These are phyloP conservation scores for Chaetoceros muelleri DNA, from an alignment of 108 stramenopile genomes.

Conservation along the genomic window DNA sequence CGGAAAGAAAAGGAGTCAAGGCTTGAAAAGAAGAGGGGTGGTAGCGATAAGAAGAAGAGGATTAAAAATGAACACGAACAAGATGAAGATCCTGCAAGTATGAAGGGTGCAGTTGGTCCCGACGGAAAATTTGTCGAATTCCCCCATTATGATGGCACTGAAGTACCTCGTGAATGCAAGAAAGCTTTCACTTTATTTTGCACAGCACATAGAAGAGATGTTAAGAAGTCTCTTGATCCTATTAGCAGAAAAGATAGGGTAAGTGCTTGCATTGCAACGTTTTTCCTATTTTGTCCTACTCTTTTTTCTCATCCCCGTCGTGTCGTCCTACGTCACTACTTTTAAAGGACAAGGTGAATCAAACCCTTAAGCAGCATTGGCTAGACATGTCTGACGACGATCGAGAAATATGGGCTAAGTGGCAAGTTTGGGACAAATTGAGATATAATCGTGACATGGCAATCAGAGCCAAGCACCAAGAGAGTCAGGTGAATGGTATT, in stretches of 20 bases:
- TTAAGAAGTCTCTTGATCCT: constrained; percentile 50
- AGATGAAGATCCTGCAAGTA: constrained; percentile 1
- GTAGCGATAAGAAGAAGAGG: neutral
- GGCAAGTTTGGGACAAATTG: constrained; percentile 71
- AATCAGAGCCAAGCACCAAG: constrained; percentile 13
- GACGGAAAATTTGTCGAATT: constrained; percentile 58
- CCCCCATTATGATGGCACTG: constrained; percentile 67
- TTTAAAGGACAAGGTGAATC: constrained; percentile 42
- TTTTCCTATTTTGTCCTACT: neutral
- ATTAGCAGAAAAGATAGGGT: constrained; percentile 59
- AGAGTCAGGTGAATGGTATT: no score
- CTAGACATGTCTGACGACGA: constrained; percentile 47
- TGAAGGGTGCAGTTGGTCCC: constrained; percentile 50
- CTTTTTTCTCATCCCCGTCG: neutral
- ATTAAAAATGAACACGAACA: neutral
- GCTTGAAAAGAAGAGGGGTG: constrained; percentile 9
- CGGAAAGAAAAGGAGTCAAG: constrained; percentile 16
- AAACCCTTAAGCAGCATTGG: constrained; percentile 59
- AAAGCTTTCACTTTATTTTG: constrained; percentile 83
- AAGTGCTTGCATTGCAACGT: neutral
- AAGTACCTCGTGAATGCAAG: constrained; percentile 54
- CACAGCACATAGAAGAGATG: constrained; percentile 41
- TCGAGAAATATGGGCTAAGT: constrained; percentile 49
- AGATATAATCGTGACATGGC: constrained; percentile 45
- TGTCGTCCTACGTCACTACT: no score